A percentile compares a stretch with the other conserved stretches of the same genome.
Evolutionary conservation across 805 yeast species (phyloP).

Genomic region (Suhomyces sp.): DNA sequence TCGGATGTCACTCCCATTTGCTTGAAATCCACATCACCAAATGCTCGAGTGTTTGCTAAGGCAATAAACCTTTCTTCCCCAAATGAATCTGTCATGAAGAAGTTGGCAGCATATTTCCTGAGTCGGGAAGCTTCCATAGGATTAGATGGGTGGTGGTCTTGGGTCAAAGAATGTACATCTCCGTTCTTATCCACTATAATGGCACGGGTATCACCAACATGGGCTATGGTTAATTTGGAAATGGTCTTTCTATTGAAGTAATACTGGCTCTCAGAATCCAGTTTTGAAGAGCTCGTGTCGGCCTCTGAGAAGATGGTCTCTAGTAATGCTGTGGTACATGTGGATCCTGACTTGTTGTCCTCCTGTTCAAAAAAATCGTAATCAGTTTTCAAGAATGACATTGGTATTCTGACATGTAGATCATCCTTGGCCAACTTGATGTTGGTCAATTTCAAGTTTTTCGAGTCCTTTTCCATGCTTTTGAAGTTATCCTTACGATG

Average conservation of each 20-base stretch:
- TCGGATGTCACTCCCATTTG: constrained; percentile 86
- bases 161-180: constrained; percentile 72
- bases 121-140: constrained; percentile 75
- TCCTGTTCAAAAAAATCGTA: constrained; percentile 49
- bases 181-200: constrained; percentile 82
- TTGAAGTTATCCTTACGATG: constrained; percentile 38
- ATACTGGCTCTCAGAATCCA: constrained; percentile 35
- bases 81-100: constrained; percentile 81
- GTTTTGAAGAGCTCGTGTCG: constrained; percentile 25
- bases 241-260: constrained; percentile 68
- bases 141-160: constrained; percentile 84
- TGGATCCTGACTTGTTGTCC: constrained; percentile 58
- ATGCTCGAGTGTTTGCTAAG: constrained; percentile 89
- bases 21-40: constrained; percentile 85
- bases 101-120: constrained; percentile 57
- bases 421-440: constrained; percentile 45
- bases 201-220: constrained; percentile 90
- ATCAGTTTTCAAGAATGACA: constrained; percentile 68
- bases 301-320: constrained; percentile 45
- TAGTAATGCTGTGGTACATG: constrained; percentile 65
- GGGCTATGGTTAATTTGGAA: constrained; percentile 73
- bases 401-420: constrained; percentile 56
- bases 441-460: constrained; percentile 14
- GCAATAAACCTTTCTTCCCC: constrained; percentile 85
- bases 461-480: constrained; percentile 20